Evolutionary conservation across 179 eudicot genomes (phyloP), one percentile per base, ranked within the genome.

Genomic region (Silene vulgaris): DNA sequence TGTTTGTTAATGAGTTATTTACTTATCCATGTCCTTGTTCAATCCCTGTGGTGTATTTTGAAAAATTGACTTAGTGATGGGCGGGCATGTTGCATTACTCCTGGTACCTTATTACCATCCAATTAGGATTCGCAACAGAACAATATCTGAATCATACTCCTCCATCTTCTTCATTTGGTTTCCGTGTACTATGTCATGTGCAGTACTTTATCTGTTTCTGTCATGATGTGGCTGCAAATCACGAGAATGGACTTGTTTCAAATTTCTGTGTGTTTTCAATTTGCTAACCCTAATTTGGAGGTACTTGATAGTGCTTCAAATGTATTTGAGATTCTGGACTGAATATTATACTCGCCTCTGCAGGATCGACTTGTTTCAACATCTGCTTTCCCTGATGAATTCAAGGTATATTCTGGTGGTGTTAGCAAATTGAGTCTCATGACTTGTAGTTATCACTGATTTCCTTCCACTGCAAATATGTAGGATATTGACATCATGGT

Each of bases 401-500:
- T 80, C 71, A 88, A 91, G 93, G 97, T 91, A 85, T 80, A 20
- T 19, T 21, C 26, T 72, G 48, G 65, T 66, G 48, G 40, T 78
- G 48, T 77, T 23, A 77, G 76, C 68, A 68, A 73, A 65, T 67
- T 54, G 63, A 75, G 48, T 65, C 61, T 76, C 43, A 65, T 29
- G 62, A 69, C 83, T 54, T 69, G 76, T 23, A 23, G 26, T 23
- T 23, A 23, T 30, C 73, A 78, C 84, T 79, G 76, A 78, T 56
- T 78, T 20, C 52, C 21, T 19, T 71, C 74, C 75, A 72, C 72
- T 48, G 45, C 63, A 71, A 71, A 52, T 71, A 64, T 86, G 85
- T 97, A 95, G 99, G 96, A 88, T 83, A 84, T 95, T 78, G 91
- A 95, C 79, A 89, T 95, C 74, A 87, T 92, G 82, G 97, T 95